Evolutionary conservation across 257 asterid species (phyloP).

Genomic region (Leptodermis oblonga): DNA sequence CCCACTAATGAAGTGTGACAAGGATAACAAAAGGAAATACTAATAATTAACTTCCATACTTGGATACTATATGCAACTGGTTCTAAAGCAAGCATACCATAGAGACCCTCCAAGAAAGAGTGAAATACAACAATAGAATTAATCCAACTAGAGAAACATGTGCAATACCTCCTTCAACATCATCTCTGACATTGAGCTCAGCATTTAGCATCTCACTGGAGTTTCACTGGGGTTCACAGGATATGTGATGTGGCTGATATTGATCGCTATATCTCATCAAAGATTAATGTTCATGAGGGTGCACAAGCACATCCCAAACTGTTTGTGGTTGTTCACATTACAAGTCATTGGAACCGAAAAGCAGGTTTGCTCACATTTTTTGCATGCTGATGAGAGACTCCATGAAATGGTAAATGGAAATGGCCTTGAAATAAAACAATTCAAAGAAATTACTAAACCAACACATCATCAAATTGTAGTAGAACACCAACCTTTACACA

Average conservation of each 20-base stretch:
- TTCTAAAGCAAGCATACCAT: background rate
- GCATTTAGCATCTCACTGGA: background rate
- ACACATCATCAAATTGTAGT: background rate
- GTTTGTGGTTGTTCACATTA: constrained; percentile 6
- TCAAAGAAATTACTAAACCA: background rate
- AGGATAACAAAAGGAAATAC: background rate
- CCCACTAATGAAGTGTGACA: background rate
- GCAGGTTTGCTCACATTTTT: constrained; percentile 6
- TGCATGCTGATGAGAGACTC: constrained; percentile 6
- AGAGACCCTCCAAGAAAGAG: too few relatives aligned
- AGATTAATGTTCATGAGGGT: background rate
- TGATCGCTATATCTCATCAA: constrained; percentile 1
- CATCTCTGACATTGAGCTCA: background rate
- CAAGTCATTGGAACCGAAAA: background rate
- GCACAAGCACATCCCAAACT: constrained; percentile 1
- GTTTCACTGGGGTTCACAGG: constrained; percentile 7
- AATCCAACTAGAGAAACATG: background rate
- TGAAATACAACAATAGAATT: background rate
- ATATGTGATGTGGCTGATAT: constrained; percentile 7
- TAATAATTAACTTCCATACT: background rate
- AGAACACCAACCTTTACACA: background rate
- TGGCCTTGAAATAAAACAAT: constrained; percentile 1
- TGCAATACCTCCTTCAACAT: constrained; percentile 6
- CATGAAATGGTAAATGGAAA: constrained; percentile 9
- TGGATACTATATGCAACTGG: background rate